Evolutionary conservation across 495 filamentous ascomycete species (phyloP), one percentile per base, ranked within the genome.

Genomic region (Pseudoneurospora amorphoporcata): DNA sequence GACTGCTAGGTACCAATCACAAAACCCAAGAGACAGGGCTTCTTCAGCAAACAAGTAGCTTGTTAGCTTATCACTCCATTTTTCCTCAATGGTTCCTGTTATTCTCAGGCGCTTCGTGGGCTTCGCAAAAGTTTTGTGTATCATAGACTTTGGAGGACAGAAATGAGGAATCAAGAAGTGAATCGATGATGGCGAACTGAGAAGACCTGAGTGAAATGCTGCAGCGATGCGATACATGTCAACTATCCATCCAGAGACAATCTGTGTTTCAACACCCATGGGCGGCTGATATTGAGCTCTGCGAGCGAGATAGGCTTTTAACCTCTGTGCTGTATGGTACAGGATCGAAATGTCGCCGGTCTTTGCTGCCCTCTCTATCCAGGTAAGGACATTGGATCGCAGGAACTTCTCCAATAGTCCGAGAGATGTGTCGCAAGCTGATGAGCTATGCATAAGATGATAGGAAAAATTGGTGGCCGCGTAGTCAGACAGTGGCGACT

Each of bases 381-480:
- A 37, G 41, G 73, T 73, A 8, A 75, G 38, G 10, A 69, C 35
- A 42, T 69, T 69, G 29, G 68, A 39, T 42, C 16, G 38, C 19
- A 69, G 16, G 41, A 69, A 69, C 7, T 42, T 69, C 3, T 69
- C 23, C 16, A 69, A 23, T 40, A 69, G 68, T 17, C 8, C 39
- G 5, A 69, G 68, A 9, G 68, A 74, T 19, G 68, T n/a, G 39
- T 69, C 32, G 29, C 12, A 17, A 41, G 40, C 40, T 69, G 32
- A 69, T 7, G 68, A 37, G 4, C 39, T 39, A 19, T 37, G 41
- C 16, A 38, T 69, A 32, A 23, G 68, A 61, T 77, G 76, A 69
- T 76, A 77, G 4, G 74, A 71, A 40, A 77, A 76, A 35, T 76
- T 71, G 8, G 69, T 39, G 45, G 29, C 16, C 17, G 76, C 74